These are phyloP conservation scores for Lagenidium giganteum DNA, from an alignment of 352 stramenopile species.

Conservation along the genomic window DNA sequence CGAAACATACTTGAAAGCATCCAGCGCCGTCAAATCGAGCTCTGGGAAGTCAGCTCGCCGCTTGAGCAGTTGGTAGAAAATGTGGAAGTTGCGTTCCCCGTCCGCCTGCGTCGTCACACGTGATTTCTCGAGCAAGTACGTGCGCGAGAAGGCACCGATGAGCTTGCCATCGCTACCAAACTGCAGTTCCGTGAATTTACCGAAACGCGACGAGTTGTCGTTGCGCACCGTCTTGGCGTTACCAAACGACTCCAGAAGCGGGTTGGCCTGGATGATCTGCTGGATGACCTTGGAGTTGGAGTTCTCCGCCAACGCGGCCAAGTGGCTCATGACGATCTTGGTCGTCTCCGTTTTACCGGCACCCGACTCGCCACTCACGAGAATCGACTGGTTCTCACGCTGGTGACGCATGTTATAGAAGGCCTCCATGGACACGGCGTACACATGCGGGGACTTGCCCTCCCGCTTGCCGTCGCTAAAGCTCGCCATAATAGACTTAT, in stretches of 20 bases:
- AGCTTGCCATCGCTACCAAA: conserved; percentile 69
- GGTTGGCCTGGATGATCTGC: conserved; percentile 93
- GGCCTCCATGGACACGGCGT: conserved; percentile 82
- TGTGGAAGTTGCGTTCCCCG: conserved; percentile 92
- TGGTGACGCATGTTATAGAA: conserved; percentile 77
- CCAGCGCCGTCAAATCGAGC: conserved; percentile 33
- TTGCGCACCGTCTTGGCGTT: conserved; percentile 86
- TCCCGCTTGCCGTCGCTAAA: conserved; percentile 75
- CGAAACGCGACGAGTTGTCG: conserved; percentile 83
- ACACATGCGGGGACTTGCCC: conserved; percentile 78
- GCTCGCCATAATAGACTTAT: conserved; percentile 54
- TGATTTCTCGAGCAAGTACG: conserved; percentile 92
- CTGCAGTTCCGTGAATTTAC: conserved; percentile 85
- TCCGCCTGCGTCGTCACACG: conserved; percentile 81
- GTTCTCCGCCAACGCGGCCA: conserved; percentile 82
- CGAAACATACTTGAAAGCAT: conserved; percentile 73
- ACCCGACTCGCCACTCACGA: conserved; percentile 93
- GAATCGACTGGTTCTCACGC: conserved; percentile 91
- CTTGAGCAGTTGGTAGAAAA: conserved; percentile 91
- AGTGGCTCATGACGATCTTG: conserved; percentile 94
- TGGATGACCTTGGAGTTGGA: conserved; percentile 89
- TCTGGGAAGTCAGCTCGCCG: conserved; percentile 52
- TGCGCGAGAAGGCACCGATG: conserved; percentile 78
- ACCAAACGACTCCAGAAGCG: conserved; percentile 81
- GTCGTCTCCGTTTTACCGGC: conserved; percentile 97